phyloP scores from a whole-genome alignment of 371 early-diverging fungal genomes.

The Rhizopus microsporus region DNA sequence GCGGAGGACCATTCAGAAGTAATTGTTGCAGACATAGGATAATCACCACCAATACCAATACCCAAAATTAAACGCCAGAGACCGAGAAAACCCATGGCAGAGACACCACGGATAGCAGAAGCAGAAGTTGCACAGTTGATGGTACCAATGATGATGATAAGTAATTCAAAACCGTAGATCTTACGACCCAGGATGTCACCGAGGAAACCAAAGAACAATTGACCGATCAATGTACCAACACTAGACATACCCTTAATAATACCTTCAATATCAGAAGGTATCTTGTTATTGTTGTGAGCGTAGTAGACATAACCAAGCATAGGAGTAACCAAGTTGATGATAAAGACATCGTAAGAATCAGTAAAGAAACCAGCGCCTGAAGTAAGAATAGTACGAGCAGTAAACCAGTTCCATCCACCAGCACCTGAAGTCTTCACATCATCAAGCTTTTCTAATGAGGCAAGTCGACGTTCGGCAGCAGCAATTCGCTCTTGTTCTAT shows the following conservation, averaged over 20 bases:
- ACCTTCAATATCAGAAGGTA: slow-evolving; percentile 67
- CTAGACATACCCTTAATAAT: slow-evolving; percentile 81
- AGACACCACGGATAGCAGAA: slow-evolving; percentile 65
- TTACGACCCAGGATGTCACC: slow-evolving; percentile 84
- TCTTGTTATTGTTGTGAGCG: slow-evolving; percentile 51
- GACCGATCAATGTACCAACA: slow-evolving; percentile 84
- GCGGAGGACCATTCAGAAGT: slow-evolving; percentile 86
- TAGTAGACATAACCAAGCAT: slow-evolving; percentile 82
- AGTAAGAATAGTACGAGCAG: slow-evolving; percentile 79
- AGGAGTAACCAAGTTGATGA: slow-evolving; percentile 77
- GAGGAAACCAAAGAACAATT: slow-evolving; percentile 84
- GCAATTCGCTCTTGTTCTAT: slow-evolving; percentile 31
- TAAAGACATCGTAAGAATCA: slow-evolving; percentile 88
- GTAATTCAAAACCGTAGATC: slow-evolving; percentile 86
- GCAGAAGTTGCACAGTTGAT: slow-evolving; percentile 80
- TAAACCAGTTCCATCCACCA: slow-evolving; percentile 69
- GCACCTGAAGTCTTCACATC: slow-evolving; percentile 34
- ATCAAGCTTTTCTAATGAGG: slow-evolving; percentile 41
- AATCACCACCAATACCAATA: slow-evolving; percentile 87
- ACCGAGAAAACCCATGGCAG: slow-evolving; percentile 71
- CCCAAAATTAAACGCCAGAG: slow-evolving; percentile 86
- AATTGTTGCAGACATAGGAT: slow-evolving; percentile 83
- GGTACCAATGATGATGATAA: slow-evolving; percentile 78
- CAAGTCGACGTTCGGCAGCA: slow-evolving; percentile 35
- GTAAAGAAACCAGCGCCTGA: slow-evolving; percentile 89